phyloP scores from a whole-genome alignment of 2,329 filamentous ascomycete genomes.

The Phyllosticta citribraziliensis region DNA sequence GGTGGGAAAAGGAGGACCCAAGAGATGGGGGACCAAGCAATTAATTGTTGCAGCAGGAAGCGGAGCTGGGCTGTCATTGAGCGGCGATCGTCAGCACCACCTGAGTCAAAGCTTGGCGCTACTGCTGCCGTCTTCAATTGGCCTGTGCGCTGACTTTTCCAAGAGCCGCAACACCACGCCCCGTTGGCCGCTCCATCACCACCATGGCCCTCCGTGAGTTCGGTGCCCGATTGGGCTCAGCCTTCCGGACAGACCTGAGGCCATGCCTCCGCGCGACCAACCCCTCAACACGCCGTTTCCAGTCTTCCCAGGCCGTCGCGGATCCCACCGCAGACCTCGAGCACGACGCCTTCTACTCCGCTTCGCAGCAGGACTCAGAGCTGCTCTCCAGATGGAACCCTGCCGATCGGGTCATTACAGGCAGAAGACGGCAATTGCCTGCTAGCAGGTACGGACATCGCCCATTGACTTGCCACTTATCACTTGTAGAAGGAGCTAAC shows the following conservation, averaged over 20 bases:
- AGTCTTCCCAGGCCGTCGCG: conserved; percentile 32
- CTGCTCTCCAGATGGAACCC: conserved; percentile 40
- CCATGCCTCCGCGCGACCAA: conserved; percentile 16
- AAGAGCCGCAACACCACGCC: conserved; percentile 9
- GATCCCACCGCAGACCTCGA: conserved; percentile 37
- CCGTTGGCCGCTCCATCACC: conserved; percentile 10
- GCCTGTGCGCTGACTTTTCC: conserved; percentile 9
- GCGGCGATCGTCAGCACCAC: neutral
- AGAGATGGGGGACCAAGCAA: neutral
- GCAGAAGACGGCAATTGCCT: conserved; percentile 36
- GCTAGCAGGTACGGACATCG: conserved; percentile 41
- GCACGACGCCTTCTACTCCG: conserved; percentile 35
- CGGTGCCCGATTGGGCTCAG: conserved; percentile 21
- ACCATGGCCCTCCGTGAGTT: conserved; percentile 30
- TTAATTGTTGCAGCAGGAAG: neutral
- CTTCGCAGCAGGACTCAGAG: conserved; percentile 29
- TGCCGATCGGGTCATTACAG: conserved; percentile 31
- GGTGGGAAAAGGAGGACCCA: conserved; percentile 4
- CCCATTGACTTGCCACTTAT: neutral
- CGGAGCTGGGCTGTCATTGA: neutral
- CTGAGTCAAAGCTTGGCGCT: neutral
- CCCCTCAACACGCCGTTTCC: conserved; percentile 34
- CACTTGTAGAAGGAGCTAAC: neutral
- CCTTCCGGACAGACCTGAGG: conserved; percentile 18
- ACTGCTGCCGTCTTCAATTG: neutral